Evolutionary conservation across 2,329 filamentous ascomycete genomes (phyloP).

Genomic region (Incumbomyces delicatus): DNA sequence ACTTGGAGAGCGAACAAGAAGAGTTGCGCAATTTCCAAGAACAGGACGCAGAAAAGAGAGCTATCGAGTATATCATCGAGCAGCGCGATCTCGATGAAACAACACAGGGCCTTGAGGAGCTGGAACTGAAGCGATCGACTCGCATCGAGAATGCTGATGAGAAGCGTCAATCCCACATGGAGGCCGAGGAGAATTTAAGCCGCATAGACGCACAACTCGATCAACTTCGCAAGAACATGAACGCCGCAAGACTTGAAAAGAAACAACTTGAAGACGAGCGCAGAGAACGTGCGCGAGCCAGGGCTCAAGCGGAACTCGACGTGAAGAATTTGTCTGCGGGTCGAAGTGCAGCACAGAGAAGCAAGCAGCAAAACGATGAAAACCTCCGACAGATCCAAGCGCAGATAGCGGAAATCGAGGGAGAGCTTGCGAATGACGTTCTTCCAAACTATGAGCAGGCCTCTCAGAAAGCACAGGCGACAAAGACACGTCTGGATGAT

Average conservation of each 20-base stretch:
- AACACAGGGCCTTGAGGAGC: slow-evolving; percentile 63
- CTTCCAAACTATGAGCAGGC: slow-evolving; percentile 65
- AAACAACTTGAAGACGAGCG: slow-evolving; percentile 83
- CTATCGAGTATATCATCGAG: slow-evolving; percentile 89
- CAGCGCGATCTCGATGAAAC: slow-evolving; percentile 78
- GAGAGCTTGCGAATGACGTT: slow-evolving; percentile 59
- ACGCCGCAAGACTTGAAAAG: slow-evolving; percentile 75
- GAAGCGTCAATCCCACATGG: slow-evolving; percentile 63
- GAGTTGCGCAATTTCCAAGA: slow-evolving; percentile 90
- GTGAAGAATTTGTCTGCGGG: slow-evolving; percentile 75
- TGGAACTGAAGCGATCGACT: slow-evolving; percentile 71
- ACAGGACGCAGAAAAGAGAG: slow-evolving; percentile 83
- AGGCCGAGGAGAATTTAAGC: slow-evolving; percentile 69
- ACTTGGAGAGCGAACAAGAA: slow-evolving; percentile 95
- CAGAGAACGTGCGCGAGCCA: slow-evolving; percentile 65
- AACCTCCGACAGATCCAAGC: slow-evolving; percentile 63
- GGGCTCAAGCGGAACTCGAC: slow-evolving; percentile 78
- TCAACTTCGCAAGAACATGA: slow-evolving; percentile 69
- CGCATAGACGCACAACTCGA: slow-evolving; percentile 70
- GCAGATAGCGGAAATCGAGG: slow-evolving; percentile 66
- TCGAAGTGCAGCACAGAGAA: slow-evolving; percentile 65
- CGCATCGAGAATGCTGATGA: slow-evolving; percentile 78
- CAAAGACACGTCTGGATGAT: slow-evolving; percentile 63
- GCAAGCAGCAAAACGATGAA: slow-evolving; percentile 58
- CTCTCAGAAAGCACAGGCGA: slow-evolving; percentile 60